Conservation (phyloP, 2,329 filamentous ascomycete genomes). For the Geosmithia flava region DNA sequence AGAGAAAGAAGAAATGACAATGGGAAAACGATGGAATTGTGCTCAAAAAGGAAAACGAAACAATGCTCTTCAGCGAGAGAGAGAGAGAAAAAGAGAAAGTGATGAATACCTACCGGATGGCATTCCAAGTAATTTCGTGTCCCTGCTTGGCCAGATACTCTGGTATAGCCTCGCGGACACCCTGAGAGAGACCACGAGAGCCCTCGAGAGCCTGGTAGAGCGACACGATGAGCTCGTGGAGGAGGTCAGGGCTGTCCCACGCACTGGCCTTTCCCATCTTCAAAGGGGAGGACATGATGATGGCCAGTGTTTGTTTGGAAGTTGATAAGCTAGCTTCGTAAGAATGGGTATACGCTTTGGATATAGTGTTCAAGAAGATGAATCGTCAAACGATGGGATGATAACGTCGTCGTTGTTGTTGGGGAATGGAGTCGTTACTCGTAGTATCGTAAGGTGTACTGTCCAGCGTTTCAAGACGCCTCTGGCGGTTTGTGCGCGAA, state of each 20-base stretch:
- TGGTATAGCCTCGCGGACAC: slow-evolving; percentile 17
- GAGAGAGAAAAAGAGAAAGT: slow-evolving; percentile 3
- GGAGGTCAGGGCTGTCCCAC: slow-evolving; percentile 20
- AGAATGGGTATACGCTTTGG: too few relatives aligned
- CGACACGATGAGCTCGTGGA: slow-evolving; percentile 17
- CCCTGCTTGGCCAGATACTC: slow-evolving; percentile 17
- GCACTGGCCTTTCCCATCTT: slow-evolving; percentile 1
- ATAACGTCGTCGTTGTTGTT: neutral
- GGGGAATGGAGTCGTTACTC: too few relatives aligned
- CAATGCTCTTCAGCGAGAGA: too few relatives aligned
- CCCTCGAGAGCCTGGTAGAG: slow-evolving; percentile 17
- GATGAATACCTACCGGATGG: slow-evolving; percentile 23
- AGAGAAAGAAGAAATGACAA: too few relatives aligned
- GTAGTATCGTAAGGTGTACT: too few relatives aligned
- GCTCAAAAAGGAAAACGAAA: too few relatives aligned
- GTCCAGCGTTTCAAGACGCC: too few relatives aligned
- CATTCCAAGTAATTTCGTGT: slow-evolving; percentile 28
- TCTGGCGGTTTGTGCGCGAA: too few relatives aligned
- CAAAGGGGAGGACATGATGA: neutral
- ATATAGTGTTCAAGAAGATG: neutral
- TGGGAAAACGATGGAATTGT: too few relatives aligned
- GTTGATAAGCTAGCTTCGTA: too few relatives aligned
- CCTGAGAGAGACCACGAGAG: slow-evolving; percentile 12
- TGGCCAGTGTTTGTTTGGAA: neutral
- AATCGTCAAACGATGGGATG: neutral